phyloP scores from a whole-genome alignment of 352 stramenopile genomes.

The Phytopythium mirpurense region DNA sequence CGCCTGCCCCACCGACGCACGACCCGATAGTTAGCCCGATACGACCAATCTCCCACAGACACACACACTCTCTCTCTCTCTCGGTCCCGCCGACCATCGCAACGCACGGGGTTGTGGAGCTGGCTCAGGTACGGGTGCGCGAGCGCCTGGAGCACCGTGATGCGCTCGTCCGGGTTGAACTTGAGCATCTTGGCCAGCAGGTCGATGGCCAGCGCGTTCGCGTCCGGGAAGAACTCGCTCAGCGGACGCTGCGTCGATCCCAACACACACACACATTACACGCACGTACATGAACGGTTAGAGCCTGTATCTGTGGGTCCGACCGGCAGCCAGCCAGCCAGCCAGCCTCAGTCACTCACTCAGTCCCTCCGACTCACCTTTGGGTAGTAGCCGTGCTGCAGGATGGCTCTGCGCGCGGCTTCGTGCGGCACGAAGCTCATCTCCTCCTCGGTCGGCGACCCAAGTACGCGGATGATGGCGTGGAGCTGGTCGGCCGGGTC shows the following conservation, averaged over 20 bases:
- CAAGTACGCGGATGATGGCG: constrained; percentile 88
- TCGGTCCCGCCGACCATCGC: no score
- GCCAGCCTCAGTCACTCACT: no score
- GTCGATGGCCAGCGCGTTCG: constrained; percentile 77
- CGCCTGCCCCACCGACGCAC: constrained; percentile 22
- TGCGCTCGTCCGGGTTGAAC: constrained; percentile 93
- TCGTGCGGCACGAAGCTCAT: constrained; percentile 97
- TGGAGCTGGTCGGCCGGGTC: constrained; percentile 83
- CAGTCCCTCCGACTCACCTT: constrained; percentile 37
- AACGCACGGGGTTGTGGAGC: constrained; percentile 85
- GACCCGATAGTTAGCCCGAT: no score
- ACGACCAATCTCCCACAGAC: no score
- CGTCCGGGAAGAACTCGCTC: constrained; percentile 82
- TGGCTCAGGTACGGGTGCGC: constrained; percentile 87
- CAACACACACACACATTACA: no score
- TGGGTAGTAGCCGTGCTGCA: constrained; percentile 80
- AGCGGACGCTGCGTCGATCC: constrained; percentile 40
- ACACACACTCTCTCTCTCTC: no score
- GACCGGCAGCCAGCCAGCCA: no score
- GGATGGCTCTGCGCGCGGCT: constrained; percentile 75
- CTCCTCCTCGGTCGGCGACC: constrained; percentile 92
- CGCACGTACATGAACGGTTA: neutral
- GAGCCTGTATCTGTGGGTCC: no score
- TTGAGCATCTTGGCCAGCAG: constrained; percentile 89
- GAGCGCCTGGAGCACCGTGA: constrained; percentile 89